Base-by-base conservation (phyloP, 768 basidiomycete genomes). In the Boletus tylopilopsis region DNA sequence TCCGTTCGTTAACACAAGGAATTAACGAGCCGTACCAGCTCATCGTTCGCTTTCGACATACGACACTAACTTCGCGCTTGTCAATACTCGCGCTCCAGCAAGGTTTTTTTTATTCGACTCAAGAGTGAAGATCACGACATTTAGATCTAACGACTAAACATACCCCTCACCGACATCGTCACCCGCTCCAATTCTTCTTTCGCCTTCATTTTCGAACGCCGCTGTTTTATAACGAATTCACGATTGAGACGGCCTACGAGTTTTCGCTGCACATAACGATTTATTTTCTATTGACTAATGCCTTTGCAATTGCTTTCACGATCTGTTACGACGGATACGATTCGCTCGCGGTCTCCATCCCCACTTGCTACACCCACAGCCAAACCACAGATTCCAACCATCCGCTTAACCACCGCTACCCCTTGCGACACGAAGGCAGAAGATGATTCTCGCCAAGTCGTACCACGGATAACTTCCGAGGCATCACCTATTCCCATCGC, bases 371-470 rank as follows among this genome's bases (percentile, higher is more conserved):
- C 68, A 12, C 56, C 64, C 2, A 44, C 55, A 5, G 56, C 66
- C 9, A 69, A 69, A 39, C 51, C 64, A 7, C 65, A 65, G 25
- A 56, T 74, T 47, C 84, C 87, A 21, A 82, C 85, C 45, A 89
- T 89, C 50, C 77, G 84, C 37, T 78, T 89, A 59, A 80, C 81
- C 55, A 74, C 81, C 15, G 84, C 87, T 0, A 86, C 80, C 0
- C 87, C 86, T 4, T 80, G 78, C 12, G 75, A 79, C 6, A 55
- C 73, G 4, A 78, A 77, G 43, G 8, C 61, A 5, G 49, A 64
- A 5, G 48, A 32, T 62, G 71, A n/a, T 60, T 63, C 6, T 64
- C 7, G 66, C 70, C 47, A 34, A 6, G 35, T 62, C 33, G 43
- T 50, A 5, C 59, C 66, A 35, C 61, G 68, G 68, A 39, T n/a